Base-by-base conservation (phyloP, 495 filamentous ascomycete species). In the Aspergillus taichungensis region DNA sequence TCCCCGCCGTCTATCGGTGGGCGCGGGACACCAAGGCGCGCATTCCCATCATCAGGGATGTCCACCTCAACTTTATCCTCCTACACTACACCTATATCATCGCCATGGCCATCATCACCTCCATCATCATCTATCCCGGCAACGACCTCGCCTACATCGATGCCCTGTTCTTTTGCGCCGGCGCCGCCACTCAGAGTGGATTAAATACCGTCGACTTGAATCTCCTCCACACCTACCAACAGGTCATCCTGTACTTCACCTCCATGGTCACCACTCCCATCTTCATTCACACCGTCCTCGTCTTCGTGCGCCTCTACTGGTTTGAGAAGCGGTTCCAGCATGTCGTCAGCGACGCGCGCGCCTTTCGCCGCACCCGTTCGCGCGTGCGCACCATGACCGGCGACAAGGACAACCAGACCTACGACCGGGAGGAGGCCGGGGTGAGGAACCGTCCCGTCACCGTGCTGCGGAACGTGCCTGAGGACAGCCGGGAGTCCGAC, bases 291-390 rank as follows among this genome's bases (percentile, higher is more conserved):
- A 75, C 83, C 6, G 82, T 78, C 29, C 84, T 97, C 28, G 91
- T 97, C 0, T 94, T 94, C 53, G 70, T 97, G 13, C 85, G 92
- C 3, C 68, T 97, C 5, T 95, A 95, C 65, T 97, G 90, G 91
- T 98, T 98, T 55, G 90, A 97, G 66, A 95, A 90, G 59, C 78
- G 88, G 3, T 95, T 98, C 53, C 80, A 88, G 61, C 68, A 84
- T 50, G 73, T 96, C 38, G 89, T 82, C 28, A 74, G 67, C 14
- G 75, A 82, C 48, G 74, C 75, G 5, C 67, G 74, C 8, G 66
- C 61, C 35, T 43, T 77, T 33, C 80, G 80, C 36, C 57, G 67
- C 5, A 71, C 78, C 7, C 75, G 76, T 38, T 74, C 78, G 5
- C 70, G 79, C 45, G 69, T 77, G 13, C 76, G 78, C 40, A 73